Evolutionary conservation across 371 early-diverging fungal genomes (phyloP).

Genomic region (Mucor irregularis): DNA sequence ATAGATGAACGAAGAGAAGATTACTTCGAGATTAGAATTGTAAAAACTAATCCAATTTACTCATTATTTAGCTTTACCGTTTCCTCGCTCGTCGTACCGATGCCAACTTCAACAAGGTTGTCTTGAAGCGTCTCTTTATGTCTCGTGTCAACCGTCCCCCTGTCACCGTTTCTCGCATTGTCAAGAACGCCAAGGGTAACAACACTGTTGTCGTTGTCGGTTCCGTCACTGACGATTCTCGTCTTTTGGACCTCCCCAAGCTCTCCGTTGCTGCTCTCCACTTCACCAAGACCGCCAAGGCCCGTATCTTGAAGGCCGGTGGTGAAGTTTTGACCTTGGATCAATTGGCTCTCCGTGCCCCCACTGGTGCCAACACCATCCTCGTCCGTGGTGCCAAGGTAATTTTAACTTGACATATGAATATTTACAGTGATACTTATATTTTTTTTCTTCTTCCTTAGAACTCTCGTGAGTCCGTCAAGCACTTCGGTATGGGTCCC

Average conservation of each 20-base stretch:
- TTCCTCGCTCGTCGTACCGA: slow-evolving; percentile 98
- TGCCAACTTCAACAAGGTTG: slow-evolving; percentile 97
- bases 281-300: slow-evolving; percentile 92
- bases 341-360: slow-evolving; percentile 97
- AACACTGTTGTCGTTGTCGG: slow-evolving; percentile 94
- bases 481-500: slow-evolving; percentile 79
- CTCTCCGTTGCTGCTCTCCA: slow-evolving; percentile 93
- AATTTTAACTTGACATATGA: slow-evolving; percentile 69
- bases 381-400: slow-evolving; percentile 90
- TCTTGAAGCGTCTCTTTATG: slow-evolving; percentile 98
- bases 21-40: no score
- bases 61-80: slow-evolving; percentile 82
- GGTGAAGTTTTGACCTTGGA: slow-evolving; percentile 98
- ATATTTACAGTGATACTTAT: slow-evolving; percentile 64
- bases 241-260: slow-evolving; percentile 94
- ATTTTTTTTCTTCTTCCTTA: slow-evolving; percentile 75
- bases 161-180: slow-evolving; percentile 89
- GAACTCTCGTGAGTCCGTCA: slow-evolving; percentile 93
- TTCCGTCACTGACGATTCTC: slow-evolving; percentile 95
- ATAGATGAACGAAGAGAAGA: not conserved
- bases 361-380: slow-evolving; percentile 94
- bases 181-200: slow-evolving; percentile 68
- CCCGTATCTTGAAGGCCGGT: slow-evolving; percentile 97
- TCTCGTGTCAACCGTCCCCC: slow-evolving; percentile 97
- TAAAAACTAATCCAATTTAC: no score